Conservation (phyloP, 345 rosid genomes). For the Chamaenerion angustifolium region DNA sequence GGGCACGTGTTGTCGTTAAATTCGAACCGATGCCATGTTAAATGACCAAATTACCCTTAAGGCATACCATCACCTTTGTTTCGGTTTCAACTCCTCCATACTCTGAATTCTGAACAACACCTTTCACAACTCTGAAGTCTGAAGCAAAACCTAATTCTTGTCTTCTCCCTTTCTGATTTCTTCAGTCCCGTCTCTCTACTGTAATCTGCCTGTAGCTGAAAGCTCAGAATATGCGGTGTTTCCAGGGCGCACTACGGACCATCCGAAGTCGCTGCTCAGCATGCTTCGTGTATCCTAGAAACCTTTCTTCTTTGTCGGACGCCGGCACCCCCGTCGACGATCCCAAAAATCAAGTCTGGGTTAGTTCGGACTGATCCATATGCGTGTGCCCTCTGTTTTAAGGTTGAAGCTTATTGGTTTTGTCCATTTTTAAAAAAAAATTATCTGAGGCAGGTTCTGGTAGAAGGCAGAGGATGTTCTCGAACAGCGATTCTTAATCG, state of each 20-base stretch:
- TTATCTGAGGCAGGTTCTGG: slow-evolving; percentile 42
- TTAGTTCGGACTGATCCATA: not conserved
- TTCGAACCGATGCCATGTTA: too few species aligned
- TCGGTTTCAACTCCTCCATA: too few species aligned
- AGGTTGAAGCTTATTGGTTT: not conserved
- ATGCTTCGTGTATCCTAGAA: slow-evolving; percentile 8
- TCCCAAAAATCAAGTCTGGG: slow-evolving; percentile 34
- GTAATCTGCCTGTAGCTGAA: too few species aligned
- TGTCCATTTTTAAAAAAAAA: not conserved
- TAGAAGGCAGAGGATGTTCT: slow-evolving; percentile 55
- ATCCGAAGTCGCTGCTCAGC: slow-evolving; percentile 13
- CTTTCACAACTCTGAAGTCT: too few species aligned
- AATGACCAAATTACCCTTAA: too few species aligned
- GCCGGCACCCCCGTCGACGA: slow-evolving; percentile 26
- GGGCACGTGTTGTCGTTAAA: too few species aligned
- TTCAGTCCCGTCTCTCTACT: too few species aligned
- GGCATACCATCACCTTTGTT: too few species aligned
- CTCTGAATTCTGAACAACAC: too few species aligned
- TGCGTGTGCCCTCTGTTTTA: not conserved
- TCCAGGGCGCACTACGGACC: slow-evolving; percentile 17
- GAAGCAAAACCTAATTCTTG: too few species aligned
- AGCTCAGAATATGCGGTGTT: slow-evolving; percentile 17
- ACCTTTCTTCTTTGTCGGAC: slow-evolving; percentile 32
- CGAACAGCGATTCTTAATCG: slow-evolving; percentile 76
- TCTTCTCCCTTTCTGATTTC: too few species aligned